Evolutionary conservation across 805 yeast genomes (phyloP).

Genomic region (Kazachstania africana): DNA sequence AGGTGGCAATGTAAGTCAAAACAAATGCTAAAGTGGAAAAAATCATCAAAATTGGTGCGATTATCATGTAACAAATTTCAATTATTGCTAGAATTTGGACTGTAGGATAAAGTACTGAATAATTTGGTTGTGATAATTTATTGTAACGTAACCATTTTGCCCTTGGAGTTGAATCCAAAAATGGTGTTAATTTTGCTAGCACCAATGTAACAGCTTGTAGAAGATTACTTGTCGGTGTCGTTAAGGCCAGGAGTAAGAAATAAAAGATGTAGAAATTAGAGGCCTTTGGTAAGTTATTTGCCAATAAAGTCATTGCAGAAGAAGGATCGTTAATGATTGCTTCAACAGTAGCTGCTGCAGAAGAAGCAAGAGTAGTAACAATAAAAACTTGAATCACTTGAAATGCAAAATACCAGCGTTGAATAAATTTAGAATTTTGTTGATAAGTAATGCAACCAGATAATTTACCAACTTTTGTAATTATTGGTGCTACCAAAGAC

Average conservation of each 20-base stretch:
- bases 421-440: slow-evolving; percentile 69
- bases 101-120: slow-evolving; percentile 76
- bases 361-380: slow-evolving; percentile 72
- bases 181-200: slow-evolving; percentile 57
- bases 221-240: slow-evolving; percentile 63
- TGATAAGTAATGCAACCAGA: slow-evolving; percentile 65
- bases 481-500: slow-evolving; percentile 77
- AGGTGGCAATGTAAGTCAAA: slow-evolving; percentile 47
- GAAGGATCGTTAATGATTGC: slow-evolving; percentile 54
- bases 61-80: slow-evolving; percentile 62
- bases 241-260: slow-evolving; percentile 69
- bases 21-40: slow-evolving; percentile 51
- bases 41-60: slow-evolving; percentile 61
- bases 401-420: slow-evolving; percentile 81
- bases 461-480: slow-evolving; percentile 62
- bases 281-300: slow-evolving; percentile 74
- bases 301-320: slow-evolving; percentile 62
- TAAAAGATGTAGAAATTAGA: slow-evolving; percentile 83
- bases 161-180: slow-evolving; percentile 83
- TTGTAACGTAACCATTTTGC: slow-evolving; percentile 75
- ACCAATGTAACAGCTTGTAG: slow-evolving; percentile 66
- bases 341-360: slow-evolving; percentile 68
- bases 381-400: slow-evolving; percentile 83
- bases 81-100: slow-evolving; percentile 68
- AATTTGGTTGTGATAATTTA: slow-evolving; percentile 52